Base-by-base conservation (phyloP, 2,329 filamentous ascomycete species). In the Colletotrichum sp. region DNA sequence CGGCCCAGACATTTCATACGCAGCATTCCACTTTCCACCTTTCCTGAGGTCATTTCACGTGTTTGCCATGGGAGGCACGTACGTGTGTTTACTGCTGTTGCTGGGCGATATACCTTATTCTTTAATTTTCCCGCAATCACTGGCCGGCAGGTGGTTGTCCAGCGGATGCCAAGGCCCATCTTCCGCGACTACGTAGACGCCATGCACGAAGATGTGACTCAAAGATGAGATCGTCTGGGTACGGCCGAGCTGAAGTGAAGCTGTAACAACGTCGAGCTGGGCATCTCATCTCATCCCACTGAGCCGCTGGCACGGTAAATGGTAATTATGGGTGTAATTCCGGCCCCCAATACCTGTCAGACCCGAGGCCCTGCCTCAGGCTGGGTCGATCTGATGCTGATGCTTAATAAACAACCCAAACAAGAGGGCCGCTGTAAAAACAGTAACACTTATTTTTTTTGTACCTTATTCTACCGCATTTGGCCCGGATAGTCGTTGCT, bases 11-110 rank as follows among this genome's bases (percentile, higher is more conserved):
- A 21, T n/a, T 56, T 48, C 38, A 48, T 48, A 48, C 38, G 38
- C 38, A 72, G 70, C 73, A 75, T 75, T 75, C 73, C 70, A 68
- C 56, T 73, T 75, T 38, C 55, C 69, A 68, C 43, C 38, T 64
- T 68, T 67, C 30, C 24, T 30, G n/a, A 62, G 24, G 38, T 56
- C 69, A 72, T 62, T 67, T 62, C 71, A 66, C 52, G 71, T 72
- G 72, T 72, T 64, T 52, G 9, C 56, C 5, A 18, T 32, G 32
- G 32, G 58, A 61, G n/a, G 43, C 28, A 38, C 30, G n/a, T 55
- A 34, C 28, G 64, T 32, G 18, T 32, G 10, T 60, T 21, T 43
- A 34, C n/a, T 60, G 30, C 12, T 15, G 34, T 61, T 32, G 48
- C 61, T 52, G 61, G 52, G 69, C 34, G 32, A 28, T 38, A 38